These are phyloP conservation scores for Westerdykella ornata DNA, from an alignment of 2,329 filamentous ascomycete species.

Conservation along the genomic window DNA sequence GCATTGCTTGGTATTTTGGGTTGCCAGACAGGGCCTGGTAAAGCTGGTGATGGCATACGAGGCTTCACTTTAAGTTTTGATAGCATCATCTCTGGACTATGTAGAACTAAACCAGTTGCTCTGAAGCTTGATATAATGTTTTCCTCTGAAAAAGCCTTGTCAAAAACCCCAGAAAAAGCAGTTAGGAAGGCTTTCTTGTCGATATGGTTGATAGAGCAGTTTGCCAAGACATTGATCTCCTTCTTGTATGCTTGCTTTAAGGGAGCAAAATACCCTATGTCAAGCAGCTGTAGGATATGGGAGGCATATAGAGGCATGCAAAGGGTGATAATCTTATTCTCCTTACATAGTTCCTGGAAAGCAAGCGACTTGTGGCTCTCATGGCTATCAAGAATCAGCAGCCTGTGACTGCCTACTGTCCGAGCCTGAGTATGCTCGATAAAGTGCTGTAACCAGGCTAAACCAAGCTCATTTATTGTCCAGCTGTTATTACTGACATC, in stretches of 20 bases:
- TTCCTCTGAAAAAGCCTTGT: slow-evolving; percentile 1
- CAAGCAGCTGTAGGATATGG: slow-evolving; percentile 3
- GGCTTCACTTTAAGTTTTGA: not conserved
- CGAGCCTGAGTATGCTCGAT: not conserved
- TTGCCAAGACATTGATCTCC: not conserved
- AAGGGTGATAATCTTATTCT: slow-evolving; percentile 5
- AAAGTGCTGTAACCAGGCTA: slow-evolving; percentile 2
- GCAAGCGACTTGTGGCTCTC: not conserved
- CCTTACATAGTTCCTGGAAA: slow-evolving; percentile 2
- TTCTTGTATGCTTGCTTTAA: slow-evolving; percentile 27
- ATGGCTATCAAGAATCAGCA: slow-evolving; percentile 4
- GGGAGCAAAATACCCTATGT: slow-evolving; percentile 22
- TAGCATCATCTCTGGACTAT: not conserved
- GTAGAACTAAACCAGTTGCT: not conserved
- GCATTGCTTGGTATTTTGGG: not conserved
- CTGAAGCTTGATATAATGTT: slow-evolving; percentile 1
- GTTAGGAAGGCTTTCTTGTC: slow-evolving; percentile 4
- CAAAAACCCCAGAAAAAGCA: slow-evolving; percentile 1
- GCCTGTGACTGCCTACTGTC: not conserved
- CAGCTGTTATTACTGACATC: slow-evolving; percentile 26
- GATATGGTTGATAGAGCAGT: slow-evolving; percentile 2
- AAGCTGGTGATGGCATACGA: not conserved
- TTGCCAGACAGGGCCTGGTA: not conserved
- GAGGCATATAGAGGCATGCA: slow-evolving; percentile 4
- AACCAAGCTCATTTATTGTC: slow-evolving; percentile 22